Base-by-base conservation (phyloP, 2,329 filamentous ascomycete species). In the Coniella vitis region DNA sequence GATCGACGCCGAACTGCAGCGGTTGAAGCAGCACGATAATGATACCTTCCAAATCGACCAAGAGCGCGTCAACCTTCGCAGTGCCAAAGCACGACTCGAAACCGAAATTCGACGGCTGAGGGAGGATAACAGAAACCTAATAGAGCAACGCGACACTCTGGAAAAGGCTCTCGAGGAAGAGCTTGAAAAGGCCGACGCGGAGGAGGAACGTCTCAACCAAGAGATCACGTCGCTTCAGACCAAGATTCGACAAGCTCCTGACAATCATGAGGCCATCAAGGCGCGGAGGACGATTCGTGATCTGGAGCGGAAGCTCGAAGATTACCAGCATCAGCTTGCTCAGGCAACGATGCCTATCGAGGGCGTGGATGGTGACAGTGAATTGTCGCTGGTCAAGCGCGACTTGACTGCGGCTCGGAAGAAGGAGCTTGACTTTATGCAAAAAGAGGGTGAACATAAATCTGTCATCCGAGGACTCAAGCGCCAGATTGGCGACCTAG, bases 11-110 rank as follows among this genome's bases (percentile, higher is more conserved):
- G 79, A 84, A 57, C 67, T 87, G 17, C 72, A 73, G 38, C 71
- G 73, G 20, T 61, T 71, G n/a, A 71, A 70, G 53, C 71, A 78
- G 35, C 74, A 76, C 47, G 78, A 77, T 42, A 75, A 75, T 47
- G 78, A 83, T 35, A 49, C 49, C 50, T 75, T 79, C 56, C 76
- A 75, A 12, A 63, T 85, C 39, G 84, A 87, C 56, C 78, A 83
- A 53, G 85, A 88, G 59, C 81, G 83, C 55, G 67, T 84, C 39
- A 82, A 87, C 47, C 69, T 88, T 20, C 79, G 83, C 16, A 80
- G 81, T 22, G 68, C 78, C n/a, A 85, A 83, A 60, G 68, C 81
- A 54, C 84, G 81, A 58, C 72, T 87, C 16, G 84, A 88, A 54
- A 75, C 71, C 52, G 84, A 88, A 58, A 69, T 86, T 14, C 78